Conservation (phyloP, 2,329 filamentous ascomycete genomes). For the Exophiala sp. region DNA sequence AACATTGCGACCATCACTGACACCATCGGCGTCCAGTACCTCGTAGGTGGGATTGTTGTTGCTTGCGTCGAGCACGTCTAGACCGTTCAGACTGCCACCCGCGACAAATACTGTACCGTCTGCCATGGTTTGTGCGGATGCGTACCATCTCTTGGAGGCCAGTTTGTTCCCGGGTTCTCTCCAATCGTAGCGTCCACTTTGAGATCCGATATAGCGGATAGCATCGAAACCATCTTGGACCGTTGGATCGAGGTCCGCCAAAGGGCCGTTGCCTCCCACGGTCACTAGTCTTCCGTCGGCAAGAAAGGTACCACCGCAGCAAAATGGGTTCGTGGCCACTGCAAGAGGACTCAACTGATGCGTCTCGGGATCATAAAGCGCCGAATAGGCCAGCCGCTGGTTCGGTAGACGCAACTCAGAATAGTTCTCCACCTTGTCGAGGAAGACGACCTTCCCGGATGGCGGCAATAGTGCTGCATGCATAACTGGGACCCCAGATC, state of each 20-base stretch:
- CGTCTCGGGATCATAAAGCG: constrained; percentile 52
- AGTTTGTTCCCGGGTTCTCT: constrained; percentile 52
- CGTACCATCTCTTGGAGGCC: constrained; percentile 54
- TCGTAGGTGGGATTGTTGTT: constrained; percentile 63
- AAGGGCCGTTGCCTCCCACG: constrained; percentile 53
- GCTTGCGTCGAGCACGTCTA: constrained; percentile 47
- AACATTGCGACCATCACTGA: constrained; percentile 44
- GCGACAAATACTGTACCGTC: constrained; percentile 55
- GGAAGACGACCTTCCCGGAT: constrained; percentile 55
- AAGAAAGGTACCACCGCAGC: constrained; percentile 54
- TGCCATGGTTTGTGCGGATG: constrained; percentile 53
- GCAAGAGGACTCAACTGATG: constrained; percentile 31
- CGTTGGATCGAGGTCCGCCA: constrained; percentile 52
- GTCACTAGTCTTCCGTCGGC: constrained; percentile 52
- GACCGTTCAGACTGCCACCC: constrained; percentile 54
- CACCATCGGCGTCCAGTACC: constrained; percentile 47
- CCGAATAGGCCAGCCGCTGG: constrained; percentile 54
- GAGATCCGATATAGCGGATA: constrained; percentile 51
- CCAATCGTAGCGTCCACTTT: constrained; percentile 46
- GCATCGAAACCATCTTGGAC: constrained; percentile 55
- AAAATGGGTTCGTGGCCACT: constrained; percentile 53
- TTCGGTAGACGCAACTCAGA: constrained; percentile 51
- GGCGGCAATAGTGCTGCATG: constrained; percentile 53
- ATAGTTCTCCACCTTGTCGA: constrained; percentile 60
- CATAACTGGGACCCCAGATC: constrained; percentile 59